Evolutionary conservation across 2,329 filamentous ascomycete species (phyloP).

Genomic region (Monosporascus sp.): DNA sequence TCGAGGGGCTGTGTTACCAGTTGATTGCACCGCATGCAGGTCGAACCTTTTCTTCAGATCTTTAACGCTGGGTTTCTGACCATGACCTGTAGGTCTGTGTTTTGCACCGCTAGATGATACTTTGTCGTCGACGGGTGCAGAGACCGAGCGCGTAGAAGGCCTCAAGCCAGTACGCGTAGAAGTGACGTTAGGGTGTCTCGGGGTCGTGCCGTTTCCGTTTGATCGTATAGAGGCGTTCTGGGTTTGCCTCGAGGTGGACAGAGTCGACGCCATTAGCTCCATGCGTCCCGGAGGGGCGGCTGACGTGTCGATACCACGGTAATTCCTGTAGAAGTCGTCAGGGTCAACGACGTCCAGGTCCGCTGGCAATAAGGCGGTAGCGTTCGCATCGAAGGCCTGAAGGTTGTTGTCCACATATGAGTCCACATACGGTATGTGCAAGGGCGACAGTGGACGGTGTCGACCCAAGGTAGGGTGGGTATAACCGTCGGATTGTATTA

Average conservation of each 20-base stretch:
- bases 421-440: constrained; percentile 31
- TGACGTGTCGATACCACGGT: constrained; percentile 33
- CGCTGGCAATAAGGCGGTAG: constrained; percentile 31
- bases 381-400: constrained; percentile 34
- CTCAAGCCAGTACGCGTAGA: constrained; percentile 37
- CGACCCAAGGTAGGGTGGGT: constrained; percentile 7
- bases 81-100: constrained; percentile 26
- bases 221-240: constrained; percentile 40
- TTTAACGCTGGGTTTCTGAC: constrained; percentile 64
- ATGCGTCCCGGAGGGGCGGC: constrained; percentile 17
- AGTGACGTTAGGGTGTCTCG: constrained; percentile 41
- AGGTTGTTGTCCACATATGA: constrained; percentile 34
- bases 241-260: constrained; percentile 36
- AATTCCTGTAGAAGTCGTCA: constrained; percentile 53
- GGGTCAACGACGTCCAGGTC: constrained; percentile 42
- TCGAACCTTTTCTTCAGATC: constrained; percentile 79
- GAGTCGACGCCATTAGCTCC: constrained; percentile 37
- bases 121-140: constrained; percentile 49
- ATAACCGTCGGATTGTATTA: not conserved
- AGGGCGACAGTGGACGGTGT: constrained; percentile 9
- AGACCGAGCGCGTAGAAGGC: constrained; percentile 47
- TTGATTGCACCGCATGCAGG: constrained; percentile 41
- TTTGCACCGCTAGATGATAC: constrained; percentile 24
- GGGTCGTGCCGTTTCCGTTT: constrained; percentile 45
- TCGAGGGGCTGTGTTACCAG: constrained; percentile 29